Evolutionary conservation across 345 rosid species (phyloP), one percentile per base, ranked within the genome.

Genomic region (Hibiscus syriacus): DNA sequence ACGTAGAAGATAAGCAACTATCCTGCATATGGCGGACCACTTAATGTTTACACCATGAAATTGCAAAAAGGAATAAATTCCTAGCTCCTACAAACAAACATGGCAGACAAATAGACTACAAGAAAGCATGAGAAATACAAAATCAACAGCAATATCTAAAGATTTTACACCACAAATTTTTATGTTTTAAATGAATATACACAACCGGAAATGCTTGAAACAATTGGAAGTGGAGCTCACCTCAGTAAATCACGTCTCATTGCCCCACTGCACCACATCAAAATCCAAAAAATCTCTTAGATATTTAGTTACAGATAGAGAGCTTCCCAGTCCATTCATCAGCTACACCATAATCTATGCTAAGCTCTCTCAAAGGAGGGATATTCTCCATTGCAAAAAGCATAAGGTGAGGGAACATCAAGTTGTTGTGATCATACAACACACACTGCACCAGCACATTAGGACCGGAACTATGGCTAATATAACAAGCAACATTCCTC

Each of bases 401-500:
- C 99, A 91, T 94, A 61, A 87, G 80, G 54, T 85, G 96, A 64
- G 98, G 99, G 68, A 89, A 90, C 90, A 86, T 89, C 46, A 91
- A 61, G 71, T 85, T 94, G 67, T 83, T 94, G 77, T 91, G 97
- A 77, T 94, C 95, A 82, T 86, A 79, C 45, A 94, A 74, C 38
- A 94, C 92, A 58, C 73, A 79, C 73, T 94, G 99, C 68, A 91
- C 96, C 74, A 91, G 63, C 65, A 89, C 90, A 76, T 94, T 94
- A 3, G 99, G 95, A 73, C 80, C 76, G 54, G 82, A 66, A 79
- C 96, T 87, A 49, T 94, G 97, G 77, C 99, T 89, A 49, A 94
- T 82, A 74, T 94, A 94, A 66, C 96, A 91, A 50, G 99, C 95
- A 71, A 86, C 92, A 72, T 91, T 94, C 81, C 99, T 84, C 96